Evolutionary conservation across 352 stramenopile genomes (phyloP), one percentile per base, ranked within the genome.

Genomic region (Pythium phragmitis): DNA sequence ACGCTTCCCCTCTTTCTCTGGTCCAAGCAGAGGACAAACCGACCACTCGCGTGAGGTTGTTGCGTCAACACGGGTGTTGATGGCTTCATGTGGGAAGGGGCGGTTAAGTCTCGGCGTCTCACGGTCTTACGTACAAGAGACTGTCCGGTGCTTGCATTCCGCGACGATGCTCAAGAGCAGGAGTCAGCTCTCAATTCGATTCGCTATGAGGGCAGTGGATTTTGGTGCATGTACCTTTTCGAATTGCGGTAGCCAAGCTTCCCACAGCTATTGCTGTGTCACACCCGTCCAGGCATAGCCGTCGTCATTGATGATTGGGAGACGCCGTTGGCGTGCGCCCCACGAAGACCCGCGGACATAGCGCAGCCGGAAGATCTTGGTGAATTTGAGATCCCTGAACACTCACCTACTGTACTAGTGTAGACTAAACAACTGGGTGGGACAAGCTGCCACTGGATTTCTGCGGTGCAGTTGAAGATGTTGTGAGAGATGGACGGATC

Each of bases 391-490:
- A 46, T 46, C 13, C 3, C 13, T 46, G 39, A 8, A 12, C 14
- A 14, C 4, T 14, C 13, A n/a, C 9, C 16, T 46, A 17, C 16
- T n/a, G 39, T 45, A 45, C 13, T 14, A 39, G 0, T 19, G 13
- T 53, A 19, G 26, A 53, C 26, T 37, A 34, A 53, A 37, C 47
- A 39, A 21, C 0, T 30, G 47, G 17, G 28, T n/a, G 43, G 26
- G 26, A 55, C 26, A 39, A 39, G 50, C 48, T 41, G 48, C 28
- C 51, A 57, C 51, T 57, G 51, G 51, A 57, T 57, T 57, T 57
- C n/a, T 37, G 21, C 9, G 47, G 36, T 57, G 51, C 51, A 57
- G 30, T 57, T 57, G 51, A 7, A 14, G 23, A 21, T 4, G 48
- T 55, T 55, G 23, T 19, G 26, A 30, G 43, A 50, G 43, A 50